Base-by-base conservation (phyloP, 2,329 filamentous ascomycete species). In the Colletotrichum orchidophilum region DNA sequence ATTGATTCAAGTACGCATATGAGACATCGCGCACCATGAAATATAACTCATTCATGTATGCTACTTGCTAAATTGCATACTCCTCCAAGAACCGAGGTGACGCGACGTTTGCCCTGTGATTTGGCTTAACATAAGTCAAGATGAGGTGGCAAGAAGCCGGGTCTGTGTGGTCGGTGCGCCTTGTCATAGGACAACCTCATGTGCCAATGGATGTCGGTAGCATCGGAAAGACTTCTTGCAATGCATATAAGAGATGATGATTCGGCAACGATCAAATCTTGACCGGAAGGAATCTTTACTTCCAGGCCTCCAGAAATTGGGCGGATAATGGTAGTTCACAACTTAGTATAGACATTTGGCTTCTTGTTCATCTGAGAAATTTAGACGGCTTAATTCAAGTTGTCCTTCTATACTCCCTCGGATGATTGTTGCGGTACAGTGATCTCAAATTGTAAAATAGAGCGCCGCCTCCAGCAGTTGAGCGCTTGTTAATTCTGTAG, bases 51-150 rank as follows among this genome's bases (percentile, higher is more conserved):
- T 9, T 46, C 39, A 46, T 8, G 21, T 7, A 9, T n/a, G 21
- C 8, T 46, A 7, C 18, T 46, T 46, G 39, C 39, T 46, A 18
- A 11, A 21, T n/a, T n/a, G 39, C 39, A 9, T n/a, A n/a, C 39
- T 46, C 39, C 18, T n/a, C 21, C n/a, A 8, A n/a, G 21, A 21
- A 18, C 18, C 11, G 18, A 65, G 39, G 27, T 29, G 52, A 42
- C 15, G 33, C n/a, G 13, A 21, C 52, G 21, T 59, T 33, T 42
- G 18, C 61, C 66, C 61, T 65, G 61, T 61, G 42, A 49, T 27
- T 42, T 18, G 24, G 42, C 15, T 18, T 35, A 54, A 69, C 53
- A 65, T 42, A 65, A 9, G 13, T 18, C n/a, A 5, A 31, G 39
- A 53, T 42, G 26, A 58, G 53, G 29, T n/a, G 27, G 61, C n/a